phyloP scores from a whole-genome alignment of 176 grass and related monocot species.

The Ampelocalamus luodianensis region DNA sequence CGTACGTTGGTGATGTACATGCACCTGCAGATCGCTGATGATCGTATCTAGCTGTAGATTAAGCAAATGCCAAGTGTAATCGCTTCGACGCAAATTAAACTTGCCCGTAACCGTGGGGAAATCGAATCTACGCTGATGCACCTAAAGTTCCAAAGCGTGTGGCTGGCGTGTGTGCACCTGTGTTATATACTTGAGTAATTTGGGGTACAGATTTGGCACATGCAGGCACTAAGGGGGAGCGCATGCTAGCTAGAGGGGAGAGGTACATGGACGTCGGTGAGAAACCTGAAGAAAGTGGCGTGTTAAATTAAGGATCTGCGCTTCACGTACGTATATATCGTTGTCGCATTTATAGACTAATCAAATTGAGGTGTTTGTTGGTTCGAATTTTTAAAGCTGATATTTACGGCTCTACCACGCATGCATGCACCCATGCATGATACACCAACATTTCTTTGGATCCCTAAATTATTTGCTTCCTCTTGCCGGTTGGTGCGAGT shows the following conservation, averaged over 20 bases:
- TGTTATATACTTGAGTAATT: background rate
- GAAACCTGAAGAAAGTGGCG: background rate
- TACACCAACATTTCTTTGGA: background rate
- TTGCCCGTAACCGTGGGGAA: no score
- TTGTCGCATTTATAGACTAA: background rate
- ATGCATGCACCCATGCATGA: background rate
- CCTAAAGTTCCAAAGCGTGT: background rate
- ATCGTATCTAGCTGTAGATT: background rate
- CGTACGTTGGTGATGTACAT: background rate
- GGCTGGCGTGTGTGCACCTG: background rate
- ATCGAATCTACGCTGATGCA: background rate
- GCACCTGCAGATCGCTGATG: background rate
- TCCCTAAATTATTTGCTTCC: background rate
- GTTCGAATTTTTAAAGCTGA: background rate
- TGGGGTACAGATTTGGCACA: background rate
- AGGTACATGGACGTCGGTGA: slow-evolving; percentile 24
- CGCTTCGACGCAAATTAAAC: background rate
- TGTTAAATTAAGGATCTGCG: background rate
- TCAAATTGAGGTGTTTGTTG: background rate
- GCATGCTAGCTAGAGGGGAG: slow-evolving; percentile 15
- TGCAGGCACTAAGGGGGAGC: background rate
- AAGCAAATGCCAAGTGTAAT: background rate
- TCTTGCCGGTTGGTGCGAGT: background rate
- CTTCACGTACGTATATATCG: background rate
- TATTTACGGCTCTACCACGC: background rate